Percentiles rank a stretch among this genome's conserved stretches.
Evolutionary conservation across 1,139 yeast species (phyloP).

Genomic region (Protomyces inouyei): DNA sequence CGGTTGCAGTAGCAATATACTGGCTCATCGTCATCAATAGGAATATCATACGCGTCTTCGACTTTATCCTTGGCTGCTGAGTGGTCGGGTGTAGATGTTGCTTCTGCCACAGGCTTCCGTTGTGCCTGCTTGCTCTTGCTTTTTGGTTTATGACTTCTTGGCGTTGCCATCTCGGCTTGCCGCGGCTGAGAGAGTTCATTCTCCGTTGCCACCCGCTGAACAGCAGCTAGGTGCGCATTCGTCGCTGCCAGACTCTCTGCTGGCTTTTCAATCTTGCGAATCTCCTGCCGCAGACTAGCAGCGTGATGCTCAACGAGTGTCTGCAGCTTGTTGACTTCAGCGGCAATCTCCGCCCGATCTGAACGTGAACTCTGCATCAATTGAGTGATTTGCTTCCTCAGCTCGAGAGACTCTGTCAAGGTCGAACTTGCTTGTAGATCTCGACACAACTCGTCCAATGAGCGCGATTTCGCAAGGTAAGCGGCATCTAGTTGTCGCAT

Average conservation of each 20-base stretch:
- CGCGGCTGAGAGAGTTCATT: neutral
- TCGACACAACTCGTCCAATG: constrained; percentile 8
- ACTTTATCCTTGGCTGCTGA: neutral
- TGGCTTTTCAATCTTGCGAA: neutral
- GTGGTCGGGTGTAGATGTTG: neutral
- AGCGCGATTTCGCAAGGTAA: neutral
- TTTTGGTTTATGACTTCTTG: neutral
- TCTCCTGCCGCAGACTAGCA: neutral
- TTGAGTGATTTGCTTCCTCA: neutral
- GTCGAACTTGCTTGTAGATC: neutral
- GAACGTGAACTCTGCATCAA: constrained; percentile 4
- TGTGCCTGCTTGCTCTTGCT: neutral
- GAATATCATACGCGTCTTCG: constrained; percentile 11
- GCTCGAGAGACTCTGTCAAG: neutral
- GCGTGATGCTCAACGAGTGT: constrained; percentile 7
- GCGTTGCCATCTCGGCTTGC: neutral
- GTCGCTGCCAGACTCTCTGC: neutral
- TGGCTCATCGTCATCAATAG: constrained; percentile 33
- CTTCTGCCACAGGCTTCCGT: neutral
- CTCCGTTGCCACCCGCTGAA: neutral
- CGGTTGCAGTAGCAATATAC: constrained; percentile 78
- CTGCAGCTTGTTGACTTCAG: constrained; percentile 16
- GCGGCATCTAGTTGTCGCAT: constrained; percentile 9
- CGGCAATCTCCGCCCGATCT: constrained; percentile 9
- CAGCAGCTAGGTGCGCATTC: neutral